Conservation (phyloP, 2,329 filamentous ascomycete species). For the Penicillium sclerotiorum region DNA sequence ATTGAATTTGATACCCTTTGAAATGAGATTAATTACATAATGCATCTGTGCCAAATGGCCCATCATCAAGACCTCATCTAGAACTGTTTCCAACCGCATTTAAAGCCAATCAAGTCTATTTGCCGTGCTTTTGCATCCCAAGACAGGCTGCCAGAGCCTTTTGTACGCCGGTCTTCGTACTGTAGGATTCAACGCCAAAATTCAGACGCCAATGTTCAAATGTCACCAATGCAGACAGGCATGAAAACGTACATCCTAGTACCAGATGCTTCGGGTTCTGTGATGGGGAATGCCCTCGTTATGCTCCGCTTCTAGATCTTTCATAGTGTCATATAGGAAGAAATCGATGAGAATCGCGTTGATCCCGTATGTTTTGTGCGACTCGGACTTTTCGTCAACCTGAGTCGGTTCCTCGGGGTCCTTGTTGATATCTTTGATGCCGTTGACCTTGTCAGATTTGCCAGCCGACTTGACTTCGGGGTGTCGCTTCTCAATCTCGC, state of each 20-base stretch:
- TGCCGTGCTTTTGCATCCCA: neutral
- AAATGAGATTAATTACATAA: constrained; percentile 6
- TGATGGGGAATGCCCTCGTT: constrained; percentile 71
- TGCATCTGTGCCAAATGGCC: neutral
- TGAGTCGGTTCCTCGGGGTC: constrained; percentile 8
- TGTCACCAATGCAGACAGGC: constrained; percentile 5
- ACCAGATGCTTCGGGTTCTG: constrained; percentile 92
- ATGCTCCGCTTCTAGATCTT: constrained; percentile 71
- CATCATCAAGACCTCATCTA: neutral
- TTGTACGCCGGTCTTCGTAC: too few species aligned
- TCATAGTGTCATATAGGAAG: constrained; percentile 93
- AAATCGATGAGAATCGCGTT: constrained; percentile 97
- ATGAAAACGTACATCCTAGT: constrained; percentile 54
- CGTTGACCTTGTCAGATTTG: constrained; percentile 2
- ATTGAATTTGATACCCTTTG: constrained; percentile 25
- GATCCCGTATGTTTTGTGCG: constrained; percentile 42
- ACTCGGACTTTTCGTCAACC: constrained; percentile 2
- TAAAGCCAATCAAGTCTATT: constrained; percentile 5
- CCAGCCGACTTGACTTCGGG: constrained; percentile 60
- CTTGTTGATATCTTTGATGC: neutral
- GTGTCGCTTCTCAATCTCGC: constrained; percentile 75
- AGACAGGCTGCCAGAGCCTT: constrained; percentile 7
- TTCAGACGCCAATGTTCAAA: neutral
- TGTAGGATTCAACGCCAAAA: neutral
- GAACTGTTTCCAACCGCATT: neutral